These are phyloP conservation scores for Picea abies DNA, from an alignment of 83 land plant genomes.

Conservation along the genomic window DNA sequence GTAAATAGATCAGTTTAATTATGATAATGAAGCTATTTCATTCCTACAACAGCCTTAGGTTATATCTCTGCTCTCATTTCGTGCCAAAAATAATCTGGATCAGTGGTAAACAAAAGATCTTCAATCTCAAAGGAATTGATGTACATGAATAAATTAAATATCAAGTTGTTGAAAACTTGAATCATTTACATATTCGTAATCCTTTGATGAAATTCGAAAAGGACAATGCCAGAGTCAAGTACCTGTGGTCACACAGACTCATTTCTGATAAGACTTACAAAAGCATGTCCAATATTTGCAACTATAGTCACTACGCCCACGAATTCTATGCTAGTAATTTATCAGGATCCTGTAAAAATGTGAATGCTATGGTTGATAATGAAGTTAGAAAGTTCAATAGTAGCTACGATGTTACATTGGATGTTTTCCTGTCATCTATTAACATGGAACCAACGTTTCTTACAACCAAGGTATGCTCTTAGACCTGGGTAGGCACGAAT, in stretches of 20 bases:
- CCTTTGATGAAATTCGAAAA: constrained; percentile 35
- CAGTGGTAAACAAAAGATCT: too few species aligned
- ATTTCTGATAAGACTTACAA: constrained; percentile 46
- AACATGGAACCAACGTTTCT: neutral
- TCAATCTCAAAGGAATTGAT: too few species aligned
- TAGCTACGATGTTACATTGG: neutral
- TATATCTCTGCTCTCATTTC: too few species aligned
- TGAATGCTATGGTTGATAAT: neutral
- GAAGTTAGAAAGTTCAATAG: constrained; percentile 4
- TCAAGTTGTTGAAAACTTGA: too few species aligned
- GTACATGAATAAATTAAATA: too few species aligned
- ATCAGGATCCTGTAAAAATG: neutral
- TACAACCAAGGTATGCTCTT: neutral
- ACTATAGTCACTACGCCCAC: constrained; percentile 15
- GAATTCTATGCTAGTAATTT: neutral
- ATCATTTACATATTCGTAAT: too few species aligned
- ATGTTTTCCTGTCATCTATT: constrained; percentile 4
- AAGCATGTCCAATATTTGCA: constrained; percentile 26
- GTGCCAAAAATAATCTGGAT: too few species aligned
- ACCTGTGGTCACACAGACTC: constrained; percentile 43
- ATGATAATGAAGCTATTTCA: too few species aligned
- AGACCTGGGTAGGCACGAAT: too few species aligned
- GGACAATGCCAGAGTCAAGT: constrained; percentile 44
- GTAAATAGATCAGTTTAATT: too few species aligned
- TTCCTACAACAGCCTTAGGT: too few species aligned